Evolutionary conservation across 1,284 basidiomycete species (phyloP).

Genomic region (Jaminaea rosea): DNA sequence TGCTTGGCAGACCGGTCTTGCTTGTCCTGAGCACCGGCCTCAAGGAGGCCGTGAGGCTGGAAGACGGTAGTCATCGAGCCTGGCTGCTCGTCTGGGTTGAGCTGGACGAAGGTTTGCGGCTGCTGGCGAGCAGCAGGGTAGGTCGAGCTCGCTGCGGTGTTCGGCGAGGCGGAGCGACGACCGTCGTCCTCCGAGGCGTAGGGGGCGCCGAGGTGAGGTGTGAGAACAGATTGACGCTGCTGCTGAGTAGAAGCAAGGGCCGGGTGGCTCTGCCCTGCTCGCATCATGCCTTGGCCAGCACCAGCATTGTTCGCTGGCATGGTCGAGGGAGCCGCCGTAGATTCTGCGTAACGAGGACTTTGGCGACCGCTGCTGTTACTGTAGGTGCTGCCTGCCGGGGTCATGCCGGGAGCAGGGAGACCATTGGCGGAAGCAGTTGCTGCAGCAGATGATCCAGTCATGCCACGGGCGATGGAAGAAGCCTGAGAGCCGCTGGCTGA

Average conservation of each 20-base stretch:
- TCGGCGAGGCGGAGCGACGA: no score
- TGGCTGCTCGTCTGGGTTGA: conserved; percentile 36
- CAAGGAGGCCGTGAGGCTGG: conserved; percentile 83
- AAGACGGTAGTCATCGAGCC: conserved; percentile 55
- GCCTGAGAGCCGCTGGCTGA: no score
- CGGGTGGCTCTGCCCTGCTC: conserved; percentile 13
- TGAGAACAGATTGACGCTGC: conserved; percentile 32
- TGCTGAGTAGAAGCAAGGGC: conserved; percentile 17
- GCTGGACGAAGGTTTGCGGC: conserved; percentile 38
- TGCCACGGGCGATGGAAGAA: no score
- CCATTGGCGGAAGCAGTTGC: conserved; percentile 1
- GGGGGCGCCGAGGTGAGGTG: conserved; percentile 21
- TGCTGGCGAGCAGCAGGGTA: background rate
- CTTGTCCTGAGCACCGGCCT: conserved; percentile 88
- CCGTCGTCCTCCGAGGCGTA: conserved; percentile 16
- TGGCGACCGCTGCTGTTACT: conserved; percentile 3
- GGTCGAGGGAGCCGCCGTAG: no score
- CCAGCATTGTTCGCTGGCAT: no score
- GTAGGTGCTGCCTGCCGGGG: background rate
- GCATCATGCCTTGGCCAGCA: background rate
- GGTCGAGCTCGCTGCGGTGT: no score
- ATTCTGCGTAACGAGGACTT: no score
- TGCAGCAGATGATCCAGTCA: background rate
- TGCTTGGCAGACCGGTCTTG: conserved; percentile 87
- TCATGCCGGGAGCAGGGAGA: background rate